These are phyloP conservation scores for Epichloe brachyelytri DNA, from an alignment of 2,329 filamentous ascomycete species.

Conservation along the genomic window DNA sequence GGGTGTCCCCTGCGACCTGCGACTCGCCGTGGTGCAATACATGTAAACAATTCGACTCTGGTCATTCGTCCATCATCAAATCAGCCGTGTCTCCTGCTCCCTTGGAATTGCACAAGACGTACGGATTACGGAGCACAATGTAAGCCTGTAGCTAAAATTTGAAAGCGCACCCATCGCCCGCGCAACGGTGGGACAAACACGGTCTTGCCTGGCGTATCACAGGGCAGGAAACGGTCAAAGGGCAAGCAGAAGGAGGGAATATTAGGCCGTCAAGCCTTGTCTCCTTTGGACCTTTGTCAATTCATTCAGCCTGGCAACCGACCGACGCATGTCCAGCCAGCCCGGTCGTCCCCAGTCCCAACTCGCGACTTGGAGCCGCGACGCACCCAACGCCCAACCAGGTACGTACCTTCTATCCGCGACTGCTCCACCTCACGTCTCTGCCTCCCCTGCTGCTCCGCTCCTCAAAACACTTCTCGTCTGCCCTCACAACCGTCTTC, in stretches of 20 bases:
- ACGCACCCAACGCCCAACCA: neutral
- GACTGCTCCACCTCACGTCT: constrained; percentile 11
- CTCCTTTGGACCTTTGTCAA: neutral
- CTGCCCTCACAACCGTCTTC: constrained; percentile 19
- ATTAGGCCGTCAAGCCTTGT: neutral
- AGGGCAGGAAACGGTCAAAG: neutral
- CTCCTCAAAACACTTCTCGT: constrained; percentile 26
- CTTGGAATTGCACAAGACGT: constrained; percentile 1
- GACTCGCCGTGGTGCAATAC: neutral
- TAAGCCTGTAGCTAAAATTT: neutral
- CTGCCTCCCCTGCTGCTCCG: constrained; percentile 19
- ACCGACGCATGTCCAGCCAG: neutral
- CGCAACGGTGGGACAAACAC: constrained; percentile 8
- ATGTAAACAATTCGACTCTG: too few species aligned
- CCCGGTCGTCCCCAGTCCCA: neutral
- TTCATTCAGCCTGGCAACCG: constrained; percentile 6
- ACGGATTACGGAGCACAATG: neutral
- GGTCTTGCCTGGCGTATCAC: constrained; percentile 2
- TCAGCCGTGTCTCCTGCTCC: neutral
- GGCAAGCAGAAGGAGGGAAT: neutral
- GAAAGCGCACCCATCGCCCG: constrained; percentile 1
- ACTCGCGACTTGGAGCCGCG: constrained; percentile 8
- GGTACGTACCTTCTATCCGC: constrained; percentile 10
- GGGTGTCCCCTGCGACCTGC: neutral
- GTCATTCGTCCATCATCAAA: too few species aligned